Evolutionary conservation across 1,139 yeast genomes (phyloP).

Genomic region (Pichia sp.): DNA sequence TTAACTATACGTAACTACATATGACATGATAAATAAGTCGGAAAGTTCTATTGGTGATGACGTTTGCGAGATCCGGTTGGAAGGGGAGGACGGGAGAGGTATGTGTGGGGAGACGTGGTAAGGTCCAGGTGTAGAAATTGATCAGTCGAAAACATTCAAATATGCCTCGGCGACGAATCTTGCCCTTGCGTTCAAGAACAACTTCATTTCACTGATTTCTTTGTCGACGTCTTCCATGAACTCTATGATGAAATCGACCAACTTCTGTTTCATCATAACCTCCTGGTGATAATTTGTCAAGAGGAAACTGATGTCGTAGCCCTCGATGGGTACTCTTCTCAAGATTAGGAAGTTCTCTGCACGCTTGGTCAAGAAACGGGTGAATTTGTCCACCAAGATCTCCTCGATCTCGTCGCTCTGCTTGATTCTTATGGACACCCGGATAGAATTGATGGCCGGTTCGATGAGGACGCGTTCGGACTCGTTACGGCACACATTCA

Average conservation of each 20-base stretch:
- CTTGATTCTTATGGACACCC: constrained; percentile 87
- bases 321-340: constrained; percentile 86
- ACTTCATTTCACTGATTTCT: constrained; percentile 97
- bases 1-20: not conserved
- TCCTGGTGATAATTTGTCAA: constrained; percentile 94
- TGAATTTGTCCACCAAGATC: constrained; percentile 88
- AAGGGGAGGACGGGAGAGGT: not conserved
- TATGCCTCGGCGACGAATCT: constrained; percentile 97
- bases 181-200: constrained; percentile 94
- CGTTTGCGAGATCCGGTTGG: not conserved
- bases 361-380: constrained; percentile 88
- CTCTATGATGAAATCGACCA: constrained; percentile 93
- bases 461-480: constrained; percentile 90
- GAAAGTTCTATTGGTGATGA: not conserved
- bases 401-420: constrained; percentile 98
- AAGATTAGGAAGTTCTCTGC: constrained; percentile 92
- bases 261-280: constrained; percentile 89
- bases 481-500: constrained; percentile 89
- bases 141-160: constrained; percentile 63
- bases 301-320: constrained; percentile 89
- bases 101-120: too few relatives aligned
- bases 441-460: constrained; percentile 84
- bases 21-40: not conserved
- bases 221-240: constrained; percentile 99
- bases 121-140: not conserved